Conservation (phyloP, 345 rosid genomes). For the Rubroshorea leprosula region DNA sequence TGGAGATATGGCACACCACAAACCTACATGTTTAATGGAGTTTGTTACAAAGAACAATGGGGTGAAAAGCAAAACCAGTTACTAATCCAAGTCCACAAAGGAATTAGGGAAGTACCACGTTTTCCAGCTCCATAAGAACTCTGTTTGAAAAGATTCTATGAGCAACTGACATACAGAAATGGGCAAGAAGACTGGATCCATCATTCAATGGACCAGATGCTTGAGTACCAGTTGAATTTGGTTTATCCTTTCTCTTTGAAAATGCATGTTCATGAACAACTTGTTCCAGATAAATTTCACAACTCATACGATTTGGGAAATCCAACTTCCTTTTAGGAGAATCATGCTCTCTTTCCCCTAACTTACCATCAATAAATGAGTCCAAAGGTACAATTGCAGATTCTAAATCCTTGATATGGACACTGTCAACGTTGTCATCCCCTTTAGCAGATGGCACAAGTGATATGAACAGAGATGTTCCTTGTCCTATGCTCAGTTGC, state of each 20-base stretch:
- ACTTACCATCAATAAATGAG: conserved; percentile 38
- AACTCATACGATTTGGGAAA: conserved; percentile 52
- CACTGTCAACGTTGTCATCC: conserved; percentile 32
- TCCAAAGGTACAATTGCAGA: conserved; percentile 37
- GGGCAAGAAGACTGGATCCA: conserved; percentile 63
- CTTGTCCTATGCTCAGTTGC: conserved; percentile 66
- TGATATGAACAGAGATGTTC: conserved; percentile 65
- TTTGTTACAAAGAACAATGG: neutral
- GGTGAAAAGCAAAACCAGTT: conserved; percentile 4
- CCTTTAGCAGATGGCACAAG: conserved; percentile 43
- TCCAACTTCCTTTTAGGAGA: conserved; percentile 29
- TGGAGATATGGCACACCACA: conserved; percentile 79
- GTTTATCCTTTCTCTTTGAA: conserved; percentile 43
- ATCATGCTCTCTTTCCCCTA: conserved; percentile 31
- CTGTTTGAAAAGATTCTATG: conserved; percentile 77
- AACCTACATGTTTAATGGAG: conserved; percentile 37
- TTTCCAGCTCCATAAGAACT: conserved; percentile 68
- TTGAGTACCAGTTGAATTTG: conserved; percentile 31
- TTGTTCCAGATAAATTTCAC: conserved; percentile 79
- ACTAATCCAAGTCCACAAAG: conserved; percentile 12
- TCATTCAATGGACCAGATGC: conserved; percentile 43
- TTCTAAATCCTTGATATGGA: conserved; percentile 28
- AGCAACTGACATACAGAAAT: conserved; percentile 80
- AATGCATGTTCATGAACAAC: conserved; percentile 65
- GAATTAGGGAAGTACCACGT: conserved; percentile 48